These are phyloP conservation scores for Populus hybrid DNA, from an alignment of 441 rosid genomes.

Conservation along the genomic window DNA sequence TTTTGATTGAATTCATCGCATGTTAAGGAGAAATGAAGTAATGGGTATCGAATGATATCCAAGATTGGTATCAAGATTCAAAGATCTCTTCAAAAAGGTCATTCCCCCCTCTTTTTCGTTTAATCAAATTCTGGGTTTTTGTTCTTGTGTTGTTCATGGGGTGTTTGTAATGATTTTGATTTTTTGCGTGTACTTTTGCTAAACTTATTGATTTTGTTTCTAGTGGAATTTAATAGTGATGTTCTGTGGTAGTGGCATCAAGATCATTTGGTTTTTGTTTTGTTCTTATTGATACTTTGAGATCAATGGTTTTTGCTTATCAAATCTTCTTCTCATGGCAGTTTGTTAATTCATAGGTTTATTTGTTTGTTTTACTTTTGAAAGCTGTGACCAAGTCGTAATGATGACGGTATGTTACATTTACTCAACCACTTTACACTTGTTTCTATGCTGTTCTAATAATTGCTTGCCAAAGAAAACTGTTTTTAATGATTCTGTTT, in stretches of 20 bases:
- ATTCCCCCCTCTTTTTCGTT: not conserved
- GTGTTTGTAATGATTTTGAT: constrained; percentile 14
- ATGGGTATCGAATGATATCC: constrained; percentile 7
- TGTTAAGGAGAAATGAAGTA: not conserved
- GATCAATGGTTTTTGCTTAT: not conserved
- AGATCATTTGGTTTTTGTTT: constrained; percentile 14
- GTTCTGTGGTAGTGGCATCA: constrained; percentile 16
- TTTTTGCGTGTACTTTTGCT: constrained; percentile 22
- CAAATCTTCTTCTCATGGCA: not conserved
- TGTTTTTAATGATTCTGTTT: constrained; percentile 34
- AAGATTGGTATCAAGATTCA: not conserved
- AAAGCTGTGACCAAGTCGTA: not conserved
- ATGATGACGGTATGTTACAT: constrained; percentile 8
- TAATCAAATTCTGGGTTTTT: constrained; percentile 17
- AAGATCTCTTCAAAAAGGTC: constrained; percentile 15
- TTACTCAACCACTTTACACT: constrained; percentile 14
- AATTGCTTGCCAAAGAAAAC: constrained; percentile 19
- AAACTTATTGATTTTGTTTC: constrained; percentile 11
- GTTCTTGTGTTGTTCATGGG: not conserved
- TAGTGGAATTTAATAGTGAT: constrained; percentile 15
- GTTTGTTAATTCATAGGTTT: not conserved
- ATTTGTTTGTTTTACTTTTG: not conserved
- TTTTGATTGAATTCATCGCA: constrained; percentile 1
- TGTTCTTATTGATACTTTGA: constrained; percentile 10
- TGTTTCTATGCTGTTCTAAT: constrained; percentile 18